phyloP scores from a whole-genome alignment of 2,329 filamentous ascomycete species.

The Corynespora cassiicola region DNA sequence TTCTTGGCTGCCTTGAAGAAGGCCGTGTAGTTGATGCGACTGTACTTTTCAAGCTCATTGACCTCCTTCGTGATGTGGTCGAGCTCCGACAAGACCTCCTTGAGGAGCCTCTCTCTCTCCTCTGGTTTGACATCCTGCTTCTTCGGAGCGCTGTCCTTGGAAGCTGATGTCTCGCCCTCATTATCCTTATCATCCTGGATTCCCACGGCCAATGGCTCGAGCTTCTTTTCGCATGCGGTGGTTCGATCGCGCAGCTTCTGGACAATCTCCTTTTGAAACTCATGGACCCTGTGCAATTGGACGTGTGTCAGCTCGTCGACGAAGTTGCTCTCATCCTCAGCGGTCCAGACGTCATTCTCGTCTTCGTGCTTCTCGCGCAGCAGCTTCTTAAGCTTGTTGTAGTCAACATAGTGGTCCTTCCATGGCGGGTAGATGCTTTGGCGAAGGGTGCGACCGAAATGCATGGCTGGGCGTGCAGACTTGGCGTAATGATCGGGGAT shows the following conservation, averaged over 20 bases:
- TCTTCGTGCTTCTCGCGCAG: conserved; percentile 73
- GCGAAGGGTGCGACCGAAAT: conserved; percentile 88
- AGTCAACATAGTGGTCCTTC: conserved; percentile 95
- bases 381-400: conserved; percentile 87
- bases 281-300: conserved; percentile 92
- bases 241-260: conserved; percentile 82
- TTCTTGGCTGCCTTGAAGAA: conserved; percentile 99
- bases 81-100: conserved; percentile 78
- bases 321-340: conserved; percentile 91
- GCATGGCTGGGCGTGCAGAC: conserved; percentile 64
- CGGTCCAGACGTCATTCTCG: conserved; percentile 78
- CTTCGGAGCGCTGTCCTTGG: conserved; percentile 23
- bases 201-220: conserved; percentile 63
- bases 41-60: conserved; percentile 93
- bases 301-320: conserved; percentile 94
- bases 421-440: conserved; percentile 83
- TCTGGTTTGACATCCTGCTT: conserved; percentile 42
- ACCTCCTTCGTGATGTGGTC: conserved; percentile 89
- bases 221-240: conserved; percentile 69
- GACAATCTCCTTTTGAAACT: conserved; percentile 84
- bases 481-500: not conserved
- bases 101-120: conserved; percentile 62
- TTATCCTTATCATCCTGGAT: conserved; percentile 21
- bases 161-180: no score
- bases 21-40: conserved; percentile 94